phyloP scores from a whole-genome alignment of 192 early-diverging fungal species.

The Cetraspora pellucida region DNA sequence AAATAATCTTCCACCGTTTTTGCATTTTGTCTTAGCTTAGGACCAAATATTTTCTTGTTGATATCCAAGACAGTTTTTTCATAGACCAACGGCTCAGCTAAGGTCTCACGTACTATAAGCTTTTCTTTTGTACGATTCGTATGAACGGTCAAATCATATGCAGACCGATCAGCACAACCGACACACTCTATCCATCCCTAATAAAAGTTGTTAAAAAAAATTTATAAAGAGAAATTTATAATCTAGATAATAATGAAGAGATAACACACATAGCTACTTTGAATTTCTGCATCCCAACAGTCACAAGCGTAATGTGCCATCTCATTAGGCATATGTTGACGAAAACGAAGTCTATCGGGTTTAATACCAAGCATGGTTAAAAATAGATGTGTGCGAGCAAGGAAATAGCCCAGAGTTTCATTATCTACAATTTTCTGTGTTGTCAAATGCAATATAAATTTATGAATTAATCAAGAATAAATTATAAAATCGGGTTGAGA shows the following conservation, averaged over 20 bases:
- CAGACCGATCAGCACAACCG: conserved; percentile 98
- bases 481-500: conserved; percentile 4
- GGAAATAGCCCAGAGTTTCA: conserved; percentile 97
- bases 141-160: conserved; percentile 95
- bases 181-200: conserved; percentile 99
- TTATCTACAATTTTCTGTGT: conserved; percentile 84
- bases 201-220: neutral
- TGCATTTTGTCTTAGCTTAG: conserved; percentile 89
- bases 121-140: conserved; percentile 87
- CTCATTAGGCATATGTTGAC: conserved; percentile 99
- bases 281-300: conserved; percentile 99
- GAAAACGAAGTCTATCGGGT: conserved; percentile 83
- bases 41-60: conserved; percentile 94
- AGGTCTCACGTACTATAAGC: conserved; percentile 87
- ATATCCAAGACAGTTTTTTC: conserved; percentile 82
- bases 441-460: neutral
- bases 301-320: conserved; percentile 99
- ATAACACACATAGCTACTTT: conserved; percentile 74
- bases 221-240: neutral
- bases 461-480: neutral
- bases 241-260: neutral
- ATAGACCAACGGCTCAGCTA: conserved; percentile 77
- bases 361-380: conserved; percentile 90
- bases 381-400: conserved; percentile 93
- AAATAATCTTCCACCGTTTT: conserved; percentile 85